Evolutionary conservation across 441 rosid genomes (phyloP).

Genomic region (Gossypium laxum): DNA sequence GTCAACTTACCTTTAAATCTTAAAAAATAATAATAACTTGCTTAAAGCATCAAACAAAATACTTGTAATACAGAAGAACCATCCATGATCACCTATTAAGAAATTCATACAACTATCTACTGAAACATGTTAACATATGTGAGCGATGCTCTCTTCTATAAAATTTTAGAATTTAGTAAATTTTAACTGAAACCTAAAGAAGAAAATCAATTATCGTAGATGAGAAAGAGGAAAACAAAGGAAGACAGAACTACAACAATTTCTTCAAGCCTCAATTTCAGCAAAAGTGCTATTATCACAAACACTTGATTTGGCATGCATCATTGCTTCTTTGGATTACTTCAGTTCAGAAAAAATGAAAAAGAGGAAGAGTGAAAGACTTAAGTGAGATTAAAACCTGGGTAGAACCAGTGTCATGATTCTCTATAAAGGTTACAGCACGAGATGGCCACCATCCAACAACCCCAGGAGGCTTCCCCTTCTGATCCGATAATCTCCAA

Average conservation of each 20-base stretch:
- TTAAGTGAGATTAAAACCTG: slow-evolving; percentile 42
- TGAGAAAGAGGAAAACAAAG: neutral
- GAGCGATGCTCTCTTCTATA: neutral
- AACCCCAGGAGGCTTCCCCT: slow-evolving; percentile 88
- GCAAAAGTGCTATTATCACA: neutral
- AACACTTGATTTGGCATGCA: neutral
- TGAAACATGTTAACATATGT: neutral
- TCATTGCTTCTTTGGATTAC: neutral
- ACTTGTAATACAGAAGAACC: neutral
- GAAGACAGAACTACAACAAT: neutral
- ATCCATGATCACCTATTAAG: neutral
- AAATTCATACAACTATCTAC: neutral
- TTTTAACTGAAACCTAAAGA: neutral
- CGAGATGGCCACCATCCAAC: slow-evolving; percentile 99
- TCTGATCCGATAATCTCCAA: slow-evolving; percentile 80
- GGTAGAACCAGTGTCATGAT: slow-evolving; percentile 96
- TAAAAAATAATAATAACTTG: neutral
- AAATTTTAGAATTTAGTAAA: neutral
- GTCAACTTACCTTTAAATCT: neutral
- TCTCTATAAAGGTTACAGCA: slow-evolving; percentile 89
- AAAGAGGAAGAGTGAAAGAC: slow-evolving; percentile 6
- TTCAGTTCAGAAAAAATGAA: neutral
- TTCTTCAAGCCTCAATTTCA: neutral
- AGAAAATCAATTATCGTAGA: neutral
- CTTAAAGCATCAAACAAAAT: neutral